Conservation (phyloP, 495 filamentous ascomycete genomes). For the Pseudevernia furfuracea region DNA sequence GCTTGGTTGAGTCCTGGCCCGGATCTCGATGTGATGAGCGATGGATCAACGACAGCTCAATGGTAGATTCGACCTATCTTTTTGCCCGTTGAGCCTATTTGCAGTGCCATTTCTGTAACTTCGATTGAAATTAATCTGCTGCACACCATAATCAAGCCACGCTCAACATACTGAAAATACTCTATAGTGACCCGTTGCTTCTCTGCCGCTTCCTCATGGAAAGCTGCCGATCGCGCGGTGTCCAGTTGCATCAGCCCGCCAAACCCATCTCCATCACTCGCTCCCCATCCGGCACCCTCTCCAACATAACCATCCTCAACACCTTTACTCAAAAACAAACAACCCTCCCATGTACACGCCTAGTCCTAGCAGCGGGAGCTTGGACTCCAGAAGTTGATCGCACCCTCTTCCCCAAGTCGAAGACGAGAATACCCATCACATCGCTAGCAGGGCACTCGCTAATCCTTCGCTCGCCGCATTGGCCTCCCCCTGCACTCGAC, state of each 20-base stretch:
- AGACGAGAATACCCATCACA: slow-evolving; percentile 44
- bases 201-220: slow-evolving; percentile 59
- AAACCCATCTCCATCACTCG: slow-evolving; percentile 45
- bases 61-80: slow-evolving; percentile 37
- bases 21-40: slow-evolving; percentile 53
- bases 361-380: slow-evolving; percentile 60
- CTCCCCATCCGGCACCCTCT: slow-evolving; percentile 40
- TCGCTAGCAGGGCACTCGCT: slow-evolving; percentile 66
- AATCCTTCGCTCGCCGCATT: slow-evolving; percentile 54
- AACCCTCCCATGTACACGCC: slow-evolving; percentile 41
- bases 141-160: slow-evolving; percentile 26
- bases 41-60: slow-evolving; percentile 57
- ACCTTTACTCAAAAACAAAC: slow-evolving; percentile 26
- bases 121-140: neutral
- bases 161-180: neutral
- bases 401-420: slow-evolving; percentile 53
- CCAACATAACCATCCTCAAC: slow-evolving; percentile 42
- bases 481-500: slow-evolving; percentile 32
- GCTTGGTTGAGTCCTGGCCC: slow-evolving; percentile 55
- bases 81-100: neutral
- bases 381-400: slow-evolving; percentile 60
- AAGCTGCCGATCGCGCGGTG: slow-evolving; percentile 49
- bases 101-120: neutral
- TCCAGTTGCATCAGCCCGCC: slow-evolving; percentile 58
- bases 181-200: slow-evolving; percentile 43